Evolutionary conservation across 169 alveolate species (phyloP).

Genomic region (Theileria parva): DNA sequence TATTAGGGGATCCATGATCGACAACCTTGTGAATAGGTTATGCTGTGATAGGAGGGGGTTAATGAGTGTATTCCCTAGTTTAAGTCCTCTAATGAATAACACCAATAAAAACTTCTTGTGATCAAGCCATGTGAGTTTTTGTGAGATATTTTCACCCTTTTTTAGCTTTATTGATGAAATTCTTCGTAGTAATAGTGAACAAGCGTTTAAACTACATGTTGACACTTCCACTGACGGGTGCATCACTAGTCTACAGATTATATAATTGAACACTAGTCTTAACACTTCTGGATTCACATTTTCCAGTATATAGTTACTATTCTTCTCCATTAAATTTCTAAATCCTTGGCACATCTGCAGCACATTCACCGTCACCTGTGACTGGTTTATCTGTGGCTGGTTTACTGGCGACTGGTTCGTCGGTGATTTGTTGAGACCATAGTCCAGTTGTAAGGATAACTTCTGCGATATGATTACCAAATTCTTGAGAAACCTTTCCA

Average conservation of each 20-base stretch:
- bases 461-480: slow-evolving; percentile 36
- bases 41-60: background rate
- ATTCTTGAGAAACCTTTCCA: slow-evolving; percentile 42
- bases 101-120: slow-evolving; percentile 31
- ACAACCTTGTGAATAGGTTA: background rate
- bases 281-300: slow-evolving; percentile 29
- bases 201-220: slow-evolving; percentile 35
- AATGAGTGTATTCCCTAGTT: slow-evolving; percentile 49
- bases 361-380: slow-evolving; percentile 12
- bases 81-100: slow-evolving; percentile 51
- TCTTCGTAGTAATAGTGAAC: slow-evolving; percentile 37
- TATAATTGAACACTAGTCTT: slow-evolving; percentile 22
- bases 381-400: background rate
- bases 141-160: slow-evolving; percentile 15
- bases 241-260: slow-evolving; percentile 40
- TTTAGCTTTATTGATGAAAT: slow-evolving; percentile 17
- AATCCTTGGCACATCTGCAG: slow-evolving; percentile 61
- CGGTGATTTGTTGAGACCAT: slow-evolving; percentile 8
- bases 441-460: slow-evolving; percentile 25
- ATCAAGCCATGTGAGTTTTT: slow-evolving; percentile 35
- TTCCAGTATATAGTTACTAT: slow-evolving; percentile 27
- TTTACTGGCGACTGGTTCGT: slow-evolving; percentile 1
- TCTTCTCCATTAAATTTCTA: slow-evolving; percentile 34
- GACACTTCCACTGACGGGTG: slow-evolving; percentile 67
- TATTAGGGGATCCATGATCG: slow-evolving; percentile 4